Percentiles rank a stretch among this genome's conserved stretches.
Conservation (phyloP, 805 yeast genomes). For the Metschnikowia shivogae region DNA sequence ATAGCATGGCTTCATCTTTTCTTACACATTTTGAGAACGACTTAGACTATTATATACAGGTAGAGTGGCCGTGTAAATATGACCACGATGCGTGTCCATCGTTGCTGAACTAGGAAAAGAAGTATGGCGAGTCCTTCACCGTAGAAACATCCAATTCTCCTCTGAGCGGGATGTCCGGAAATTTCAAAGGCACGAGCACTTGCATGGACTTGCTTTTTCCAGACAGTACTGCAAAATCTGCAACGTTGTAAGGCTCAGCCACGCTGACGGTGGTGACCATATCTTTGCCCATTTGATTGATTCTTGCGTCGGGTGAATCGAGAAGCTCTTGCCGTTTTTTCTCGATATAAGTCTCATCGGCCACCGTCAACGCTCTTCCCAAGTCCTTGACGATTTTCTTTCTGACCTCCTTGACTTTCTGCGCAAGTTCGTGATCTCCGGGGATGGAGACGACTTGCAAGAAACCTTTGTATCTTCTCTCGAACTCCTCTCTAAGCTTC, state of each 20-base stretch:
- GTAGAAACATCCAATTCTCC: conserved; percentile 80
- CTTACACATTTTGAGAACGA: too few relatives aligned
- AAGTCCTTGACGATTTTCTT: conserved; percentile 43
- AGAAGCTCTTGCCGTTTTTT: conserved; percentile 54
- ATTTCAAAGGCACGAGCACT: conserved; percentile 60
- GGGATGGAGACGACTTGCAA: conserved; percentile 58
- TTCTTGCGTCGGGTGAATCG: conserved; percentile 47
- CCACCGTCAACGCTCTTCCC: conserved; percentile 55
- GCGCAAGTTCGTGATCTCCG: conserved; percentile 47
- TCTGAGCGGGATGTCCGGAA: conserved; percentile 71
- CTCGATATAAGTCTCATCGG: conserved; percentile 74
- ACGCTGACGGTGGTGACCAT: conserved; percentile 73
- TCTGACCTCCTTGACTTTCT: conserved; percentile 47
- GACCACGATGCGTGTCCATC: conserved; percentile 1
- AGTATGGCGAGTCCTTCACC: conserved; percentile 72
- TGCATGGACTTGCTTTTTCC: conserved; percentile 29
- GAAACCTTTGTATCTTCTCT: conserved; percentile 69
- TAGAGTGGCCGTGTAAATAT: not conserved
- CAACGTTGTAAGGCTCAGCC: conserved; percentile 30
- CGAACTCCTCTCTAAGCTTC: conserved; percentile 73
- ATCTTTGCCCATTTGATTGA: conserved; percentile 44
- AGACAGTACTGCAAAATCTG: conserved; percentile 20
- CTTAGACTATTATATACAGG: conserved; percentile 3
- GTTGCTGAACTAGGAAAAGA: conserved; percentile 46
- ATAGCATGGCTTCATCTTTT: not conserved